These are phyloP conservation scores for Eleusine coracana DNA, from an alignment of 176 grass and related monocot genomes.

Conservation along the genomic window DNA sequence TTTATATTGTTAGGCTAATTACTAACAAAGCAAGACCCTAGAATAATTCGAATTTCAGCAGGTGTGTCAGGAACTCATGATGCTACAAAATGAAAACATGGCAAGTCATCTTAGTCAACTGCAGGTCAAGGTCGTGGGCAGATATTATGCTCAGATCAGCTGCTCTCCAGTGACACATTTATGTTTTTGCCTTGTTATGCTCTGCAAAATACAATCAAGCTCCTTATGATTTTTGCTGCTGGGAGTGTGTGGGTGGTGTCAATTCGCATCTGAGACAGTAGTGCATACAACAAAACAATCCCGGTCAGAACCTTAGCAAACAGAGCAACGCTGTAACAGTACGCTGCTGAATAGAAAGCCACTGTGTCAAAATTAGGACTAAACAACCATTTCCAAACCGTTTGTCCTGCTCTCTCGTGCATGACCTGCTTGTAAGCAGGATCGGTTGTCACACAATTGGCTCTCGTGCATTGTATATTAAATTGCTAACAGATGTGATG, in stretches of 20 bases:
- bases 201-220: not conserved
- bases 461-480: too few species aligned
- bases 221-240: not conserved
- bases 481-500: too few species aligned
- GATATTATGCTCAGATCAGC: not conserved
- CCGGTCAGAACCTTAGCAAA: not conserved
- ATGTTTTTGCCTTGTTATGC: not conserved
- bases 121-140: not conserved
- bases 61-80: not conserved
- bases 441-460: too few species aligned
- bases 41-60: not conserved
- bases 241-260: not conserved
- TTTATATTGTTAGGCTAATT: not conserved
- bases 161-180: not conserved
- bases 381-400: not conserved
- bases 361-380: not conserved
- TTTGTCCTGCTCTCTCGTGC: too few species aligned
- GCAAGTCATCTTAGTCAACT: not conserved
- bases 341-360: not conserved
- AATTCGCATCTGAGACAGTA: not conserved
- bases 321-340: not conserved
- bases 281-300: not conserved
- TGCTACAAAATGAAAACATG: not conserved
- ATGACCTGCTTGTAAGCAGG: not conserved
- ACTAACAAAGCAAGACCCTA: not conserved